Conservation (phyloP, 805 yeast species). For the Lipomyces kockii region DNA sequence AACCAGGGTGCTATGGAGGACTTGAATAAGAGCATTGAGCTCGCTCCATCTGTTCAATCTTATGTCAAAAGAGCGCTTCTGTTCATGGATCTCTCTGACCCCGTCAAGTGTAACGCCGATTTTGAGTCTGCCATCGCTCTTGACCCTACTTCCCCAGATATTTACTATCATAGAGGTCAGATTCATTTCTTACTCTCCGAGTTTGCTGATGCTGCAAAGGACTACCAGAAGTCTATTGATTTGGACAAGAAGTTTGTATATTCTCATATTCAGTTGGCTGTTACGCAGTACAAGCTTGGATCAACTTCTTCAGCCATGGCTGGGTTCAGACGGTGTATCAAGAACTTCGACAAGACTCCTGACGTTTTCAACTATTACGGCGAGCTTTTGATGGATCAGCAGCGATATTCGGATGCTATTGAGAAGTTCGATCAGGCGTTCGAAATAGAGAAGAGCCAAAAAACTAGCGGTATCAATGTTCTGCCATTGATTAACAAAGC, state of each 20-base stretch:
- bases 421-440: slow-evolving; percentile 86
- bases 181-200: slow-evolving; percentile 80
- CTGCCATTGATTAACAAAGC: slow-evolving; percentile 91
- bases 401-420: slow-evolving; percentile 71
- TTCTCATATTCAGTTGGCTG: slow-evolving; percentile 90
- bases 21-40: slow-evolving; percentile 65
- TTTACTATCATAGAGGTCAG: slow-evolving; percentile 94
- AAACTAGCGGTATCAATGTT: slow-evolving; percentile 75
- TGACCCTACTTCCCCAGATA: slow-evolving; percentile 75
- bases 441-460: slow-evolving; percentile 61
- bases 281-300: slow-evolving; percentile 71
- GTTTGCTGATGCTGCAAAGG: slow-evolving; percentile 68
- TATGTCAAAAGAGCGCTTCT: slow-evolving; percentile 81
- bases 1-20: slow-evolving; percentile 65
- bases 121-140: slow-evolving; percentile 72
- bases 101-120: slow-evolving; percentile 62
- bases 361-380: slow-evolving; percentile 96
- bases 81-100: slow-evolving; percentile 75
- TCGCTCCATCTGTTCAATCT: slow-evolving; percentile 74
- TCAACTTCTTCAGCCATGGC: slow-evolving; percentile 31
- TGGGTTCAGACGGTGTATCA: slow-evolving; percentile 45
- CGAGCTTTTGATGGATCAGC: slow-evolving; percentile 84
- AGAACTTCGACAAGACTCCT: slow-evolving; percentile 81
- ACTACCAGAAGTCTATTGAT: slow-evolving; percentile 77
- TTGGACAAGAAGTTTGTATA: slow-evolving; percentile 76